Conservation (phyloP, 192 early-diverging fungal genomes). For the Ambispora gerdemannii region DNA sequence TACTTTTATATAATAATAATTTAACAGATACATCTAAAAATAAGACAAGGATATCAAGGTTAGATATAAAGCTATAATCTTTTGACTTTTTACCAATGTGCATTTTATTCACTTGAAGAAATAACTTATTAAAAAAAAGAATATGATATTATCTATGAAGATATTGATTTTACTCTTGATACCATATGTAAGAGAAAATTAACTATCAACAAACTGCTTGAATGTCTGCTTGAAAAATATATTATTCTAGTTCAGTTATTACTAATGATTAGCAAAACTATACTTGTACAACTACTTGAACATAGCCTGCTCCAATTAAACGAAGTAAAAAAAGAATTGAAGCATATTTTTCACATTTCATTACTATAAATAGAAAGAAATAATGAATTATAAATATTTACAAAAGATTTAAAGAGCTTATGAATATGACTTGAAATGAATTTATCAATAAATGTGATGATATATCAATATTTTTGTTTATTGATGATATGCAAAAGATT, state of each 20-base stretch:
- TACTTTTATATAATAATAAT: too few species aligned
- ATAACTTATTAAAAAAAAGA: not conserved
- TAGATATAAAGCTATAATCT: slow-evolving; percentile 4
- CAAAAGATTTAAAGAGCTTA: slow-evolving; percentile 12
- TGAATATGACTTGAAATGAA: slow-evolving; percentile 9
- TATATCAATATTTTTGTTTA: slow-evolving; percentile 15
- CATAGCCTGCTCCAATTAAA: slow-evolving; percentile 8
- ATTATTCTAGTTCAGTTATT: slow-evolving; percentile 23
- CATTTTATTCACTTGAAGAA: slow-evolving; percentile 8
- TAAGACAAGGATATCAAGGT: slow-evolving; percentile 1
- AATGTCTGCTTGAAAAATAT: not conserved
- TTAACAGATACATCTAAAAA: too few species aligned
- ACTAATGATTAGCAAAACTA: slow-evolving; percentile 19
- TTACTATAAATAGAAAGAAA: not conserved
- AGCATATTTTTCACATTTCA: slow-evolving; percentile 18
- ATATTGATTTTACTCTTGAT: not conserved
- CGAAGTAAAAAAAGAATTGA: not conserved
- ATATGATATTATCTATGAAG: not conserved
- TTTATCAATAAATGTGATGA: not conserved
- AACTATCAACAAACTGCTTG: slow-evolving; percentile 24
- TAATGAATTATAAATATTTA: slow-evolving; percentile 3
- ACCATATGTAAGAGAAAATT: slow-evolving; percentile 8
- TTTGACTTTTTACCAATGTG: not conserved
- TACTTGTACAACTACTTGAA: slow-evolving; percentile 21
- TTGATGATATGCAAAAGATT: slow-evolving; percentile 22